Percentiles rank a stretch among this genome's conserved stretches.
Evolutionary conservation across 2,329 filamentous ascomycete genomes (phyloP).

Genomic region (Cryphonectria carpinicola): DNA sequence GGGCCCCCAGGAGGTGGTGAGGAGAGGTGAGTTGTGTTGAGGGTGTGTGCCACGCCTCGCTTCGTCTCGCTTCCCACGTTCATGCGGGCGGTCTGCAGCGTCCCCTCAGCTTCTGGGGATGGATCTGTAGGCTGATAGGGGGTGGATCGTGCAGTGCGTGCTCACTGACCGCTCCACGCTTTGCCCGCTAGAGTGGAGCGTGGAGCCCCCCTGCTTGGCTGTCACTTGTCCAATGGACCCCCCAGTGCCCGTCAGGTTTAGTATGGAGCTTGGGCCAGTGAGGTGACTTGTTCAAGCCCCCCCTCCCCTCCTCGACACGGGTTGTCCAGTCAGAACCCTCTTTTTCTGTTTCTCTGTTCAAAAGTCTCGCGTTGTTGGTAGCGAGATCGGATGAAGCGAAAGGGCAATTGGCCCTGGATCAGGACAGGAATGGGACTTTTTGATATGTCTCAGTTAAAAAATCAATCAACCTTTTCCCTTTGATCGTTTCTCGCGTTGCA

Average conservation of each 20-base stretch:
- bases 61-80: conserved; percentile 12
- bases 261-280: conserved; percentile 1
- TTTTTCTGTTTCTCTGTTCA: neutral
- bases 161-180: conserved; percentile 22
- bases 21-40: neutral
- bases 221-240: neutral
- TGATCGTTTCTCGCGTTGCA: neutral
- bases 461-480: neutral
- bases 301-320: neutral
- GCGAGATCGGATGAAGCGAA: neutral
- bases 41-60: neutral
- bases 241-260: neutral
- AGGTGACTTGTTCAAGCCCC: neutral
- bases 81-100: conserved; percentile 16
- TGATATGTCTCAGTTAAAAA: neutral
- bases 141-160: conserved; percentile 10
- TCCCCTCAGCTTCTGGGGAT: conserved; percentile 6
- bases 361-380: neutral
- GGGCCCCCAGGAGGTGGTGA: neutral
- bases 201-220: conserved; percentile 1
- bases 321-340: neutral
- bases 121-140: conserved; percentile 21
- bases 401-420: neutral
- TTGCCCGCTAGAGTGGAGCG: conserved; percentile 10
- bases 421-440: neutral